Percentiles rank a stretch among this genome's conserved stretches.
These are phyloP conservation scores for Tritrichomonas musculus DNA, from an alignment of 208 protist species.

Conservation along the genomic window DNA sequence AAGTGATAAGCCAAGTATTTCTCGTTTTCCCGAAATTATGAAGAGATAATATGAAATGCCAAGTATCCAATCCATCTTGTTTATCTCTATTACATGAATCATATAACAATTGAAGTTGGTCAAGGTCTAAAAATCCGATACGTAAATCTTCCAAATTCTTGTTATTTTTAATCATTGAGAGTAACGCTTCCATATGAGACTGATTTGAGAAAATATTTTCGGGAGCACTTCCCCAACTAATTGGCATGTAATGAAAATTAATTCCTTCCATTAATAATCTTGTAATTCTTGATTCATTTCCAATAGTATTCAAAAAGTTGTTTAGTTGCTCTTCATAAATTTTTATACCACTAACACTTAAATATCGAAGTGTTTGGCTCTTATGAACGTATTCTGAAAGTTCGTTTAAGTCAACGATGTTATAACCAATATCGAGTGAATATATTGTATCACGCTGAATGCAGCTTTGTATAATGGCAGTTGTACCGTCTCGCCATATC, in stretches of 20 bases:
- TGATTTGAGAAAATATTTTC: not conserved
- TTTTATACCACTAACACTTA: not conserved
- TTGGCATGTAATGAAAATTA: not conserved
- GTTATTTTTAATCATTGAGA: not conserved
- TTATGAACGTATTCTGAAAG: not conserved
- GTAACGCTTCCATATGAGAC: not conserved
- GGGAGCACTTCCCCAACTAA: not conserved
- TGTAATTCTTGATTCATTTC: not conserved
- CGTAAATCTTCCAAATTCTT: not conserved
- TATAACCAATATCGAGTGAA: not conserved
- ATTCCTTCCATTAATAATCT: not conserved
- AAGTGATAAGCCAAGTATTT: not conserved
- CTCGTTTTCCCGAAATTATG: not conserved
- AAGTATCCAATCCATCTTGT: no score
- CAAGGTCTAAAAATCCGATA: not conserved
- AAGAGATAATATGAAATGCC: not conserved
- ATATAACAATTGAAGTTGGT: not conserved
- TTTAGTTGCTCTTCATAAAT: not conserved
- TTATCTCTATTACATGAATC: not conserved
- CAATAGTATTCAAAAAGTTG: not conserved
- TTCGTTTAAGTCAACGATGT: not conserved
- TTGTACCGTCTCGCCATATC: not conserved
- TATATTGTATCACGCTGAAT: not conserved
- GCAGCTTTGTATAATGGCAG: not conserved
- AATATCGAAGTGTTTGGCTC: not conserved